A percentile compares a stretch with the other conserved stretches of the same genome.
Conservation (phyloP, 2,329 filamentous ascomycete species). For the Leptographium lundbergii region DNA sequence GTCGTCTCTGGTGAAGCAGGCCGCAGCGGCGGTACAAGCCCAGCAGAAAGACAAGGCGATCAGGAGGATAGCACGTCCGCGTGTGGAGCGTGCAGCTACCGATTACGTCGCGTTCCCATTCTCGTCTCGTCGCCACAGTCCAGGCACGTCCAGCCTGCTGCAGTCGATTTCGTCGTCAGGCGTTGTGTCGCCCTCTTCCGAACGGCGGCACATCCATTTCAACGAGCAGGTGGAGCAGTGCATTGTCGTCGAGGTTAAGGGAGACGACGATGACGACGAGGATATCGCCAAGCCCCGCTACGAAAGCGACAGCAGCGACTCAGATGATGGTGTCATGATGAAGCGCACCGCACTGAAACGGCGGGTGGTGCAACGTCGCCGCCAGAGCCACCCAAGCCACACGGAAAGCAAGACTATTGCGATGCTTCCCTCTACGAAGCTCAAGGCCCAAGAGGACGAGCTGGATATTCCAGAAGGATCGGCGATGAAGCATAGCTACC, state of each 20-base stretch:
- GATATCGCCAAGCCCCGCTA: constrained; percentile 25
- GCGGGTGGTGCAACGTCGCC: constrained; percentile 40
- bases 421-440: constrained; percentile 72
- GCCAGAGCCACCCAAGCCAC: constrained; percentile 23
- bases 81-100: constrained; percentile 50
- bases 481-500: constrained; percentile 48
- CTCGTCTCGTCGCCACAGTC: constrained; percentile 46
- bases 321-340: constrained; percentile 78
- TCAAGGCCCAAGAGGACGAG: constrained; percentile 72
- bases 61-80: constrained; percentile 33
- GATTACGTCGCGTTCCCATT: constrained; percentile 58
- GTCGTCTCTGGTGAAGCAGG: constrained; percentile 81
- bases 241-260: constrained; percentile 81
- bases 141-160: constrained; percentile 50
- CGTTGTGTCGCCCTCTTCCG: constrained; percentile 46
- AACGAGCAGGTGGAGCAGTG: constrained; percentile 93
- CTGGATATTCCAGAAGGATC: constrained; percentile 46
- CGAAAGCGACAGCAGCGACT: constrained; percentile 43
- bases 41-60: constrained; percentile 50
- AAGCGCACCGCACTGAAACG: constrained; percentile 48
- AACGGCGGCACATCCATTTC: constrained; percentile 84
- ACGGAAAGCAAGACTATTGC: constrained; percentile 73
- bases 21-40: constrained; percentile 72
- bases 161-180: constrained; percentile 61
- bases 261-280: constrained; percentile 60